Conservation (phyloP, 1,284 basidiomycete species). For the Nidula niveotomentosa region DNA sequence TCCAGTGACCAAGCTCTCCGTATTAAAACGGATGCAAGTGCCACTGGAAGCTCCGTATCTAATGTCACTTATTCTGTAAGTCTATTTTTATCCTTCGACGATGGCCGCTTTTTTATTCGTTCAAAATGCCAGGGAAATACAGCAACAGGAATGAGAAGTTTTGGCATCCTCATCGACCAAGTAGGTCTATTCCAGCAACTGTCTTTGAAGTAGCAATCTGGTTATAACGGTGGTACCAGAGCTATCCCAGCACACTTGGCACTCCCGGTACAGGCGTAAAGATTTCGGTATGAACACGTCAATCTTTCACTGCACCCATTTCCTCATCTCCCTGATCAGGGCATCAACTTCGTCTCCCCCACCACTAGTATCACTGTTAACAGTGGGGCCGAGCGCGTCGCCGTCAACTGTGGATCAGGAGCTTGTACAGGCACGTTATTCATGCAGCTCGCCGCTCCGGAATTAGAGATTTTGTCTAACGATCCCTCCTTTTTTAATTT, state of each 20-base stretch:
- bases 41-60: constrained; percentile 37
- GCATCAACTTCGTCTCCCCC: constrained; percentile 35
- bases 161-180: constrained; percentile 45
- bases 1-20: constrained; percentile 40
- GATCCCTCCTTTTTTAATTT: constrained; percentile 6
- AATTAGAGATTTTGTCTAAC: neutral
- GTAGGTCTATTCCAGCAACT: constrained; percentile 8
- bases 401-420: constrained; percentile 43
- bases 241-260: constrained; percentile 42
- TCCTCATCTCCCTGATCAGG: constrained; percentile 19
- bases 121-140: constrained; percentile 34
- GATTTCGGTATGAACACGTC: constrained; percentile 19
- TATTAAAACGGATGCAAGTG: constrained; percentile 41
- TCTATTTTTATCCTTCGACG: constrained; percentile 10
- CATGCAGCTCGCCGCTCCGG: neutral
- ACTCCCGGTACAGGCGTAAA: constrained; percentile 48
- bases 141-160: constrained; percentile 35
- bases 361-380: constrained; percentile 34
- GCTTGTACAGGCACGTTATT: constrained; percentile 36
- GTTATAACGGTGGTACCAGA: constrained; percentile 25
- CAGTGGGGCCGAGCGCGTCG: constrained; percentile 32
- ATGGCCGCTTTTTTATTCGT: constrained; percentile 2
- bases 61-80: constrained; percentile 39
- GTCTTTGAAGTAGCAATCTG: neutral
- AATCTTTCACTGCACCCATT: neutral